Evolutionary conservation across 2,329 filamentous ascomycete species (phyloP).

Genomic region (Botrytis squamosa): DNA sequence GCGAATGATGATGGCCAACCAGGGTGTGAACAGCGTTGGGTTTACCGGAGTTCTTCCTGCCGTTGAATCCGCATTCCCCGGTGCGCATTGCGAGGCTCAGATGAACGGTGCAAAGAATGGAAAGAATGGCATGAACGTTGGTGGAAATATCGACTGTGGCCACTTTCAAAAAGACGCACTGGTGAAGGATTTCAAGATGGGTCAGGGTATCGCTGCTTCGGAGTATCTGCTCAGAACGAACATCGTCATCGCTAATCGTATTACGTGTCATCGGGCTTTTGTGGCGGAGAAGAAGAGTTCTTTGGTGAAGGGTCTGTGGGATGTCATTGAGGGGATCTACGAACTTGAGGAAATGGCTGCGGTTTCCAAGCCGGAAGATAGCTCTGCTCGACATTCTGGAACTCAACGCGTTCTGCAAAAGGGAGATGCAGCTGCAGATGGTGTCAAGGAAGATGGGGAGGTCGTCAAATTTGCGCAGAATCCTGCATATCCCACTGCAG

Average conservation of each 20-base stretch:
- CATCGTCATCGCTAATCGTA: neutral
- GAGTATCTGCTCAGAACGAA: neutral
- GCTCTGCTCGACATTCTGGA: no score
- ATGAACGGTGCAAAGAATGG: neutral
- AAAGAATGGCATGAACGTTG: no score
- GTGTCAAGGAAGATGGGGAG: neutral
- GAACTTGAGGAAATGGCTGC: neutral
- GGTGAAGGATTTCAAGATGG: neutral
- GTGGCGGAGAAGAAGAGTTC: neutral
- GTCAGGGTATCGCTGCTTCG: no score
- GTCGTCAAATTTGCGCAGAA: neutral
- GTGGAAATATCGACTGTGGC: neutral
- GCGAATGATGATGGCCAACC: neutral
- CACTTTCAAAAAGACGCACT: neutral
- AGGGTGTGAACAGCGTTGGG: rapidly evolving
- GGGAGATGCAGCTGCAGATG: neutral
- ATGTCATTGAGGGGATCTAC: neutral
- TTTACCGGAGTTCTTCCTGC: neutral
- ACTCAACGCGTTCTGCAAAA: neutral
- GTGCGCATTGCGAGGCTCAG: neutral
- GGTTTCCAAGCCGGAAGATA: neutral
- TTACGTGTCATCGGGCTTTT: neutral
- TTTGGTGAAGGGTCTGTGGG: neutral
- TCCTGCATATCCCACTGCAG: neutral
- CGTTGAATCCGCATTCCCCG: rapidly evolving